Conservation (phyloP, 805 yeast genomes). For the Pichia eremophila region DNA sequence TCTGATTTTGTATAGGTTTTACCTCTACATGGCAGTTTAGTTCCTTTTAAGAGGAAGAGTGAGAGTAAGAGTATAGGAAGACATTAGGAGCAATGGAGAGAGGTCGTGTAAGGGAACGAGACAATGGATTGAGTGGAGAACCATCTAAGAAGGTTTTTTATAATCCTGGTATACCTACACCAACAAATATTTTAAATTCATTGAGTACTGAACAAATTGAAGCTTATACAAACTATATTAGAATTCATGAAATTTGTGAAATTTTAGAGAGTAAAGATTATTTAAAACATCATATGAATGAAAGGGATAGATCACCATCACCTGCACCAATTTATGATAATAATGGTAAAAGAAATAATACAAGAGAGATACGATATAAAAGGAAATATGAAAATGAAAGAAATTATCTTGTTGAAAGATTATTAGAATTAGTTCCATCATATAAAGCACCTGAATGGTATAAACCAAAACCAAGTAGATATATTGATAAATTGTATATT, state of each 20-base stretch:
- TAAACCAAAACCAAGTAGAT: conserved; percentile 43
- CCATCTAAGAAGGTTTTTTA: conserved; percentile 8
- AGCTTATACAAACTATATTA: conserved; percentile 40
- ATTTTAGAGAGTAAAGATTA: conserved; percentile 33
- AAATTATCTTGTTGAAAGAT: conserved; percentile 65
- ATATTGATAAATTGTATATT: conserved; percentile 72
- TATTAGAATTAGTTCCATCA: conserved; percentile 62
- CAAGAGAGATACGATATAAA: conserved; percentile 61
- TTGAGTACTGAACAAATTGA: conserved; percentile 73
- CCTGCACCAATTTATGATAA: conserved; percentile 90
- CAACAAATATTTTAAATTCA: conserved; percentile 17
- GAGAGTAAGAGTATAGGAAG: too few species aligned
- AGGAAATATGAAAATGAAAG: conserved; percentile 69
- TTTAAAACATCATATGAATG: conserved; percentile 32
- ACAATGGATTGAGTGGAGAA: conserved; percentile 10
- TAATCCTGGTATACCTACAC: conserved; percentile 9
- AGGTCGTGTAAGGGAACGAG: background rate
- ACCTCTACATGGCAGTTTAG: too few species aligned
- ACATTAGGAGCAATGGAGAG: background rate
- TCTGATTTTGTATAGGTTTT: too few species aligned
- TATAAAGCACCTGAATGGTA: conserved; percentile 77
- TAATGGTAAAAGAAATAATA: conserved; percentile 75
- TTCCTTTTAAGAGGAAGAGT: too few species aligned
- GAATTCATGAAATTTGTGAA: conserved; percentile 74
- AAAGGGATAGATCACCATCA: conserved; percentile 56